Evolutionary conservation across 768 basidiomycete species (phyloP).

Genomic region (Serendipita sp.): DNA sequence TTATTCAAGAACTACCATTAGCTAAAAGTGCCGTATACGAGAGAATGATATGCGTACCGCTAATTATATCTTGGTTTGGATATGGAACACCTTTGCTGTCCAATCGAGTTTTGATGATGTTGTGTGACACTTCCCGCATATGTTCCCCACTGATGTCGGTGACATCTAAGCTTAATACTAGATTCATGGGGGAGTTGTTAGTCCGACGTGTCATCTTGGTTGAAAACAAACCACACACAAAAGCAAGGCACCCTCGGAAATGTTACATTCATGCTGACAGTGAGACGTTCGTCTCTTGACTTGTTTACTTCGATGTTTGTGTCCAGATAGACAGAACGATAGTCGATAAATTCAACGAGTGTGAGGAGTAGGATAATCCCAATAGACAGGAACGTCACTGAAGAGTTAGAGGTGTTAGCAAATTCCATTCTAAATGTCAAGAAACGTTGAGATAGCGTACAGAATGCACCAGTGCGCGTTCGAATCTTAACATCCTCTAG

Average conservation of each 20-base stretch:
- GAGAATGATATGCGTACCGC: background rate
- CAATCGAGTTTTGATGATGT: conserved; percentile 70
- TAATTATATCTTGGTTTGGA: conserved; percentile 23
- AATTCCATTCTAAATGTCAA: background rate
- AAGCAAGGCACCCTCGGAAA: conserved; percentile 98
- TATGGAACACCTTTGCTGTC: conserved; percentile 42
- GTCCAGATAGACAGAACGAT: conserved; percentile 70
- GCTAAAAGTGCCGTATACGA: background rate
- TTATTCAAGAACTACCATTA: conserved; percentile 18
- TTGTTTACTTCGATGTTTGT: conserved; percentile 90
- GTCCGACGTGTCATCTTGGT: background rate
- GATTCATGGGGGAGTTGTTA: background rate
- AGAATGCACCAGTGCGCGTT: conserved; percentile 81
- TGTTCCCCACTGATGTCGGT: conserved; percentile 98
- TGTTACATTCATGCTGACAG: conserved; percentile 82
- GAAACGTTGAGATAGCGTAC: conserved; percentile 30
- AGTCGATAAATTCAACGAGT: conserved; percentile 90
- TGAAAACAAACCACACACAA: conserved; percentile 36
- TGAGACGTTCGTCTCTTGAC: conserved; percentile 85
- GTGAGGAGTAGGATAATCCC: conserved; percentile 87
- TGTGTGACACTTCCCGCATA: conserved; percentile 80
- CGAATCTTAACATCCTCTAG: conserved; percentile 99
- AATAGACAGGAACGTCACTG: conserved; percentile 84
- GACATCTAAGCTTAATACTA: conserved; percentile 88
- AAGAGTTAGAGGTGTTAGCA: background rate